Evolutionary conservation across 2,329 filamentous ascomycete species (phyloP).

Genomic region (Teratosphaeria zuluensis): DNA sequence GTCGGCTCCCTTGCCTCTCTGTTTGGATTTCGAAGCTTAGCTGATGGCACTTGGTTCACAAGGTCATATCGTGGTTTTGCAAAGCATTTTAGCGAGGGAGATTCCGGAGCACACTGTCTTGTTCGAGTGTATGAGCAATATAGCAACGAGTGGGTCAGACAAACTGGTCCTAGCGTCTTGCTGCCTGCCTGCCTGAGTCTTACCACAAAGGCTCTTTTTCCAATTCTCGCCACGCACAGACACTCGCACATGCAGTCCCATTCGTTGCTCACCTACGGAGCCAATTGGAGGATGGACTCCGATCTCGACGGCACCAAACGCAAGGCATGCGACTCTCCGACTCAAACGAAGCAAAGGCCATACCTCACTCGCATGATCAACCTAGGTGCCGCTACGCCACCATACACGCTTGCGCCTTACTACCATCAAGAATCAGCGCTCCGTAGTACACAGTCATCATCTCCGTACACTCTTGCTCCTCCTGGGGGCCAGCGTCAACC

Average conservation of each 20-base stretch:
- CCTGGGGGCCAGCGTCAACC: not conserved
- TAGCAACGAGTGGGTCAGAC: not conserved
- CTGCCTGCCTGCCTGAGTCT: not conserved
- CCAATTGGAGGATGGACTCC: not conserved
- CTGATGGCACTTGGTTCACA: not conserved
- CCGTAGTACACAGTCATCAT: constrained; percentile 1
- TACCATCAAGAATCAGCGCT: constrained; percentile 6
- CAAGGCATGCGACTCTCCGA: not conserved
- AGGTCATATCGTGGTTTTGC: not conserved
- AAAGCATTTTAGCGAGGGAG: not conserved
- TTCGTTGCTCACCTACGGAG: not conserved
- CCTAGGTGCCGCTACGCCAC: constrained; percentile 1
- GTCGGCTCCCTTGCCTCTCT: too few relatives aligned
- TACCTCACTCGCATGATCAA: not conserved
- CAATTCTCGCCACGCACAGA: not conserved
- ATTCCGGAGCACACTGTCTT: not conserved
- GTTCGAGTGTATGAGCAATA: not conserved
- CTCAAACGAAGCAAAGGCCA: not conserved
- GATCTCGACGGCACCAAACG: constrained; percentile 4
- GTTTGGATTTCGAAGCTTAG: not conserved
- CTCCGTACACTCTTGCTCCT: not conserved
- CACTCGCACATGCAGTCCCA: not conserved
- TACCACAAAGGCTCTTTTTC: not conserved
- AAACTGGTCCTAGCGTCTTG: not conserved
- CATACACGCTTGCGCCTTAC: not conserved